Evolutionary conservation across 2,329 filamentous ascomycete species (phyloP), one percentile per base, ranked within the genome.

Genomic region (Drechslerella stenobrocha): DNA sequence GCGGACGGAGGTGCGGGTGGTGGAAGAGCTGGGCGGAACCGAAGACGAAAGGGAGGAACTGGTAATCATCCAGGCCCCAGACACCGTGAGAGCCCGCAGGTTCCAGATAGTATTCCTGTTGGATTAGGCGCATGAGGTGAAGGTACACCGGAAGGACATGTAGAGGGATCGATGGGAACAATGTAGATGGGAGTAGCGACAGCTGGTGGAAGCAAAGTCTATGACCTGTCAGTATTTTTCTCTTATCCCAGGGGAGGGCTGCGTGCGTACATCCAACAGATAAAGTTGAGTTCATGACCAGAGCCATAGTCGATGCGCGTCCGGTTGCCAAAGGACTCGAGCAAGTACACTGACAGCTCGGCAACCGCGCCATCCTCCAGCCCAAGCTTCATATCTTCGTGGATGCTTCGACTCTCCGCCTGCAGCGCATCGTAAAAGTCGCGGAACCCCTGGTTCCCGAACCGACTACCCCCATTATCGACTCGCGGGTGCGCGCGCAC

Each of bases 1-100:
- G 82, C 46, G 84, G 89, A 26, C 83, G 95, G 75, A 88, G 88
- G 76, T 82, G 96, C 40, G 80, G 87, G 75, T 98, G 93, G 70
- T 89, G 84, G 13, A 93, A 80, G 15, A 96, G 82, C 77, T 98
- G 95, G 22, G 90, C 87, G 32, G 93, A 90, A 18, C 93, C 93
- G 70, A 97, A 95, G 9, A 98, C 83, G 75, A 97, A 98, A 0
- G 95, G 93, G 0, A 96, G 79, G 77, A 98, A 98, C 72, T 95
- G 91, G 77, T 98, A 96, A 76, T 98, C 93, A 74, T 98, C 93
- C 1, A 98, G 80, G 15, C 93, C 93, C 93, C 93, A 98, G 22
- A 98, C 93, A 37, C 93, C 93, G 76, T 98, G 93, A 0, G 92
- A 96, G 11, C 93, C 93, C 0, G 93, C 93, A 1, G 93, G 93